These are phyloP conservation scores for Periconia sp. DNA, from an alignment of 2,329 filamentous ascomycete species.

Conservation along the genomic window DNA sequence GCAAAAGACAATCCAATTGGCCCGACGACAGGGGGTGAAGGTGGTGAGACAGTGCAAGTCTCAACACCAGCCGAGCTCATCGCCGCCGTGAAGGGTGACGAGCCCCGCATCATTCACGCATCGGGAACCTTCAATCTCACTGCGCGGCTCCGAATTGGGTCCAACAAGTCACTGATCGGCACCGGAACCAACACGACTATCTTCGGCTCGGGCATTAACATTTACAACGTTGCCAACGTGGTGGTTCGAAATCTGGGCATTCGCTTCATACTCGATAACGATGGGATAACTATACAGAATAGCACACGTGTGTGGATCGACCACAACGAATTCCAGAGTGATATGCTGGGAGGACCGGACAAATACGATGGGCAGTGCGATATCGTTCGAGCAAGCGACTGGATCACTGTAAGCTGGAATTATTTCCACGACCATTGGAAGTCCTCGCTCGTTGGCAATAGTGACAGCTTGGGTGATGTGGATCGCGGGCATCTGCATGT, in stretches of 20 bases:
- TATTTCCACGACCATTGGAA: slow-evolving; percentile 64
- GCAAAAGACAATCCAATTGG: slow-evolving; percentile 38
- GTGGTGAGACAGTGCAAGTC: slow-evolving; percentile 32
- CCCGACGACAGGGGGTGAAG: slow-evolving; percentile 33
- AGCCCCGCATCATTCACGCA: slow-evolving; percentile 45
- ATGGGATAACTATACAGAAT: slow-evolving; percentile 62
- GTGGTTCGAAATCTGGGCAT: slow-evolving; percentile 66
- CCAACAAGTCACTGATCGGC: slow-evolving; percentile 46
- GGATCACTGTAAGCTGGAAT: slow-evolving; percentile 57
- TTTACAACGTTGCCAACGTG: slow-evolving; percentile 59
- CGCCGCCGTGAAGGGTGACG: slow-evolving; percentile 27
- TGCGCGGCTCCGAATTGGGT: slow-evolving; percentile 47
- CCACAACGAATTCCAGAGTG: slow-evolving; percentile 66
- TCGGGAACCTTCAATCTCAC: slow-evolving; percentile 48
- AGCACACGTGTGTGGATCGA: slow-evolving; percentile 64
- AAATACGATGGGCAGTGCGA: slow-evolving; percentile 68
- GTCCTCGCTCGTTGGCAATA: slow-evolving; percentile 62
- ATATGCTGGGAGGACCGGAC: slow-evolving; percentile 64
- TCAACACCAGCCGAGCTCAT: slow-evolving; percentile 27
- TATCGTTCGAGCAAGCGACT: slow-evolving; percentile 64
- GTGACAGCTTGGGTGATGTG: slow-evolving; percentile 57
- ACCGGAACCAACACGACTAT: slow-evolving; percentile 46
- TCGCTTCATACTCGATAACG: slow-evolving; percentile 58
- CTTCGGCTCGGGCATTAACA: slow-evolving; percentile 53
- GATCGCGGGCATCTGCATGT: slow-evolving; percentile 65